A percentile compares a stretch with the other conserved stretches of the same genome.
These are phyloP conservation scores for Fusarium foetens DNA, from an alignment of 2,329 filamentous ascomycete species.

Conservation along the genomic window DNA sequence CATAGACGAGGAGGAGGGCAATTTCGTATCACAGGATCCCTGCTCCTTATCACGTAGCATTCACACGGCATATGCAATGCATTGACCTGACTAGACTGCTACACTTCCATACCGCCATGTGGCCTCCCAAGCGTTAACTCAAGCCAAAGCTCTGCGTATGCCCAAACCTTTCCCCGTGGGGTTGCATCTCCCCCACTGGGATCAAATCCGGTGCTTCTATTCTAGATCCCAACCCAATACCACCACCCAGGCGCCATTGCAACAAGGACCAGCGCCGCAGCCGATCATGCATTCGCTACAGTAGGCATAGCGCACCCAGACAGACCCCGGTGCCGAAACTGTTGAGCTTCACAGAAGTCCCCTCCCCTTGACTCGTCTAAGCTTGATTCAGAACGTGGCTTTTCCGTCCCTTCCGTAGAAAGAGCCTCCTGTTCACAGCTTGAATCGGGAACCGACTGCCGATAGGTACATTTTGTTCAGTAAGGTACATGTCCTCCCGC, in stretches of 20 bases:
- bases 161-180: not conserved
- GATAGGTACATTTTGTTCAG: not conserved
- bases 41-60: not conserved
- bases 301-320: not conserved
- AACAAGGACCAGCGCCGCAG: not conserved
- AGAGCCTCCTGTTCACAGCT: not conserved
- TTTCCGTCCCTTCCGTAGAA: not conserved
- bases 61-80: not conserved
- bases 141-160: not conserved
- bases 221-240: not conserved
- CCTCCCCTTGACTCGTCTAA: not conserved
- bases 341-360: not conserved
- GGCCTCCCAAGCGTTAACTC: not conserved
- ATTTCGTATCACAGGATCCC: not conserved
- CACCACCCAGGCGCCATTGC: not conserved
- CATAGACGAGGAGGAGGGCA: not conserved
- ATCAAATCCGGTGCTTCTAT: not conserved
- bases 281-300: not conserved
- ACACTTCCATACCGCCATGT: not conserved
- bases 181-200: not conserved
- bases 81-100: not conserved
- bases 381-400: not conserved
- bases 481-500: not conserved
- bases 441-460: not conserved
- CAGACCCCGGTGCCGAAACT: not conserved